Percentiles rank a stretch among this genome's conserved stretches.
Conservation (phyloP, 2,329 filamentous ascomycete genomes). For the Nigrospora osmanthi region DNA sequence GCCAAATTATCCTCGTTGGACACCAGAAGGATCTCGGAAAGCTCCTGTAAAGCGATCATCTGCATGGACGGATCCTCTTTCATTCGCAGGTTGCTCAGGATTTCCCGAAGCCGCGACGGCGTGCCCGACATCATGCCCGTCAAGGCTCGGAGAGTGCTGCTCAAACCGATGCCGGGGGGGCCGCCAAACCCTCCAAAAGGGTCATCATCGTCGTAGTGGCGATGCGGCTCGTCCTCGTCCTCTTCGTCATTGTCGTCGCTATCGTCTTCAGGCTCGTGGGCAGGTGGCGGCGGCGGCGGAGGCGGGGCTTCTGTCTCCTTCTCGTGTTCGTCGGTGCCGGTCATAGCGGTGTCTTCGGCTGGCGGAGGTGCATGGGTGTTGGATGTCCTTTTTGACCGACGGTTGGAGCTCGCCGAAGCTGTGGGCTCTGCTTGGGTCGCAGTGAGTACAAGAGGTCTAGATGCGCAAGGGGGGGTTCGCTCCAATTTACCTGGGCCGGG, state of each 20-base stretch:
- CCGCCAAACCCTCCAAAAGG: constrained; percentile 62
- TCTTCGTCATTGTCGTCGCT: constrained; percentile 36
- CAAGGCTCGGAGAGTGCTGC: constrained; percentile 75
- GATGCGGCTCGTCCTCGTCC: constrained; percentile 44
- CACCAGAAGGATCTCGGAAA: constrained; percentile 87
- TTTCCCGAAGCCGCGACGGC: constrained; percentile 69
- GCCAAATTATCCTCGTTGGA: constrained; percentile 96
- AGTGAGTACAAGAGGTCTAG: too few relatives aligned
- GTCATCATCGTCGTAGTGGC: constrained; percentile 60
- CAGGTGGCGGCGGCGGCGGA: constrained; percentile 35
- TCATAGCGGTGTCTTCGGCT: constrained; percentile 64
- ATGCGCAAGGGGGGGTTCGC: background rate
- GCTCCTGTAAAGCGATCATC: constrained; percentile 83
- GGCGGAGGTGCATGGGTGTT: constrained; percentile 29
- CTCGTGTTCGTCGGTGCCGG: constrained; percentile 53
- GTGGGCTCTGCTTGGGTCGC: constrained; percentile 21
- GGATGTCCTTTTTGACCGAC: constrained; percentile 46
- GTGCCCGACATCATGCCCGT: constrained; percentile 89
- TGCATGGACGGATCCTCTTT: constrained; percentile 84
- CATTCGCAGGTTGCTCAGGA: constrained; percentile 66
- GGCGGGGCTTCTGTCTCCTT: constrained; percentile 31
- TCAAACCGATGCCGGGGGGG: constrained; percentile 57
- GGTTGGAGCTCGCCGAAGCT: constrained; percentile 25
- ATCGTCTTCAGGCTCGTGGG: constrained; percentile 28
- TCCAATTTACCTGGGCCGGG: constrained; percentile 27